Conservation (phyloP, 768 basidiomycete species). For the Piloderma croceum region DNA sequence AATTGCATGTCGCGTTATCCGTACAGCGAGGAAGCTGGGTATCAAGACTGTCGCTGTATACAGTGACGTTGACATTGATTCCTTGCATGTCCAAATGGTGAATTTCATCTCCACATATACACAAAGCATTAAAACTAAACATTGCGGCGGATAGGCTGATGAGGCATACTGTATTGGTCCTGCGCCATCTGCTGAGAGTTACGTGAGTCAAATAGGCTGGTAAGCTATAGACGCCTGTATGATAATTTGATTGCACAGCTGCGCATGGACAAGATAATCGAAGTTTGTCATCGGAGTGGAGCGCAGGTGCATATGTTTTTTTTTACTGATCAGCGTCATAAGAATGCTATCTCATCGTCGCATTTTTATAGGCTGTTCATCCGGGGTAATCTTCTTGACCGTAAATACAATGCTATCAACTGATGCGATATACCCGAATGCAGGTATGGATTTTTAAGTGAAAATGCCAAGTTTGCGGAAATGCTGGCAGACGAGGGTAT, state of each 20-base stretch:
- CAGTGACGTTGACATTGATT: conserved; percentile 76
- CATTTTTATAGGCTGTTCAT: conserved; percentile 67
- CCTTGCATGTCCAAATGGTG: conserved; percentile 80
- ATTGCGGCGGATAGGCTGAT: conserved; percentile 46
- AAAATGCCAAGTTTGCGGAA: conserved; percentile 81
- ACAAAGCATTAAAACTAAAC: background rate
- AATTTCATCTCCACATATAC: conserved; percentile 9
- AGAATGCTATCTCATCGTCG: conserved; percentile 5
- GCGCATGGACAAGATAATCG: conserved; percentile 82
- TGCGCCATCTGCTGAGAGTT: conserved; percentile 83
- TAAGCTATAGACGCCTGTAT: background rate
- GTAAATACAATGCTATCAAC: conserved; percentile 2
- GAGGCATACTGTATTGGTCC: conserved; percentile 92
- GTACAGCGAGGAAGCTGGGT: conserved; percentile 81
- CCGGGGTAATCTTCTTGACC: conserved; percentile 55
- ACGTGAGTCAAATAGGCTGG: conserved; percentile 59
- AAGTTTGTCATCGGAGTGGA: conserved; percentile 72
- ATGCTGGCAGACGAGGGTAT: conserved; percentile 72
- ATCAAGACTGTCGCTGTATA: conserved; percentile 91
- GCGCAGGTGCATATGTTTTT: conserved; percentile 58
- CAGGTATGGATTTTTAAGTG: conserved; percentile 88
- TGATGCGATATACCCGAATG: no score
- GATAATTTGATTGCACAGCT: conserved; percentile 41
- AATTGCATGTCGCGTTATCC: conserved; percentile 92
- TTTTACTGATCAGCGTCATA: conserved; percentile 2